Percentiles rank a stretch among this genome's conserved stretches.
These are phyloP conservation scores for Lenzites betulinus DNA, from an alignment of 768 basidiomycete genomes.

Conservation along the genomic window DNA sequence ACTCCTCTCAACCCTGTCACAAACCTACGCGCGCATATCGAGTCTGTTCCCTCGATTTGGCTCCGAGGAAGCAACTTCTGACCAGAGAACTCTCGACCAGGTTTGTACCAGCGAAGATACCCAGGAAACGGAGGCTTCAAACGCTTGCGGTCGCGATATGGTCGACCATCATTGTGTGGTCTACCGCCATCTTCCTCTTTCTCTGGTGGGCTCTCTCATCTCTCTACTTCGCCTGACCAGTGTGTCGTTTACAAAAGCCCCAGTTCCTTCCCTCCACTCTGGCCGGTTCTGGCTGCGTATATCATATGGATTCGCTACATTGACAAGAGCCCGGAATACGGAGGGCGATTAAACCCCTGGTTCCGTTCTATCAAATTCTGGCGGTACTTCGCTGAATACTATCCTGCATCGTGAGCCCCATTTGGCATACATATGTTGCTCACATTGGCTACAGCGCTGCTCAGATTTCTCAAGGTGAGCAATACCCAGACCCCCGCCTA, in stretches of 20 bases:
- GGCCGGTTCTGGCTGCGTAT: slow-evolving; percentile 83
- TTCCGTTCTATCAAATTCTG: slow-evolving; percentile 71
- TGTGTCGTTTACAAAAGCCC: background rate
- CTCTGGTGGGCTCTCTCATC: slow-evolving; percentile 62
- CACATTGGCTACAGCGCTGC: background rate
- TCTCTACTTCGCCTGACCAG: background rate
- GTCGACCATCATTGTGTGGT: slow-evolving; percentile 79
- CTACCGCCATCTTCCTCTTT: slow-evolving; percentile 68
- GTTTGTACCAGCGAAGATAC: slow-evolving; percentile 86
- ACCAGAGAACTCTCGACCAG: slow-evolving; percentile 36
- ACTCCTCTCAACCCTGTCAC: slow-evolving; percentile 64
- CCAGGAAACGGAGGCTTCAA: slow-evolving; percentile 83
- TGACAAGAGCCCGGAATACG: slow-evolving; percentile 73
- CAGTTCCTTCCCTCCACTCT: slow-evolving; percentile 87
- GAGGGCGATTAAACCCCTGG: slow-evolving; percentile 76
- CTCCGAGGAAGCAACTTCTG: background rate
- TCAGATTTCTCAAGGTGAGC: slow-evolving; percentile 45
- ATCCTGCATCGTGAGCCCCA: slow-evolving; percentile 78
- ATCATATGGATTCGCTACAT: slow-evolving; percentile 74
- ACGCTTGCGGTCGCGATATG: slow-evolving; percentile 87
- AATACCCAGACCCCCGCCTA: background rate
- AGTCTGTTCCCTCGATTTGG: slow-evolving; percentile 45
- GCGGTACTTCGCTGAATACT: slow-evolving; percentile 91
- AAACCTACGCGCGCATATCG: slow-evolving; percentile 70
- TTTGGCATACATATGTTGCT: background rate